These are phyloP conservation scores for Aspergillus indologenus DNA, from an alignment of 495 filamentous ascomycete species.

Conservation along the genomic window DNA sequence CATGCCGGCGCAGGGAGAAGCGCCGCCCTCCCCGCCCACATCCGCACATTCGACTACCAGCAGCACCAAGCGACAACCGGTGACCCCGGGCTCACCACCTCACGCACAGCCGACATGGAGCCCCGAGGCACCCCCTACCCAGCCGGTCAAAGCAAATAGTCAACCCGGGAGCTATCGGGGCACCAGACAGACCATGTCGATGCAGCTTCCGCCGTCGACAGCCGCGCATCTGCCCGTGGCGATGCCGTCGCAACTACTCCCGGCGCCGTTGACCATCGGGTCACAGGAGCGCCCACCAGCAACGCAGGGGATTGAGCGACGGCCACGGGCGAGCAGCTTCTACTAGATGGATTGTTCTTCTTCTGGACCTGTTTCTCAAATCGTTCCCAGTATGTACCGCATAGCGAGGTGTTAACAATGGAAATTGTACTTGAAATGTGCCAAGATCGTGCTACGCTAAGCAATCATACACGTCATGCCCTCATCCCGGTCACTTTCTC, in stretches of 20 bases:
- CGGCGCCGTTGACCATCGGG: background rate
- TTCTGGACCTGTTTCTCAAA: too few species aligned
- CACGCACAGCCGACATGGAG: background rate
- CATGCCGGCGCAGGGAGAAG: background rate
- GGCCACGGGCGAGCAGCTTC: background rate
- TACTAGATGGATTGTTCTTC: background rate
- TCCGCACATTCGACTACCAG: background rate
- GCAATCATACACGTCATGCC: background rate
- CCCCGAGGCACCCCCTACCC: background rate
- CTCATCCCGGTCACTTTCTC: background rate
- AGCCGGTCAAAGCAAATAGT: background rate
- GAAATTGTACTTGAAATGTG: background rate
- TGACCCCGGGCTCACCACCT: background rate
- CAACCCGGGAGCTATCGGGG: background rate
- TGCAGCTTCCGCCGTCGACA: background rate
- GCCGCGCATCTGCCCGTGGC: background rate
- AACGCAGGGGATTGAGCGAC: background rate
- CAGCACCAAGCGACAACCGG: too few species aligned
- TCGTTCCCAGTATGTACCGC: too few species aligned
- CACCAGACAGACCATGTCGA: background rate
- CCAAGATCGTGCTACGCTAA: background rate
- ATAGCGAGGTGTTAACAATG: too few species aligned
- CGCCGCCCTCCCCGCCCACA: background rate
- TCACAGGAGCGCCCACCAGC: background rate
- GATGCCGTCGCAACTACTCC: background rate